Evolutionary conservation across 495 filamentous ascomycete species (phyloP).

Genomic region (Podospora pseudopauciseta): DNA sequence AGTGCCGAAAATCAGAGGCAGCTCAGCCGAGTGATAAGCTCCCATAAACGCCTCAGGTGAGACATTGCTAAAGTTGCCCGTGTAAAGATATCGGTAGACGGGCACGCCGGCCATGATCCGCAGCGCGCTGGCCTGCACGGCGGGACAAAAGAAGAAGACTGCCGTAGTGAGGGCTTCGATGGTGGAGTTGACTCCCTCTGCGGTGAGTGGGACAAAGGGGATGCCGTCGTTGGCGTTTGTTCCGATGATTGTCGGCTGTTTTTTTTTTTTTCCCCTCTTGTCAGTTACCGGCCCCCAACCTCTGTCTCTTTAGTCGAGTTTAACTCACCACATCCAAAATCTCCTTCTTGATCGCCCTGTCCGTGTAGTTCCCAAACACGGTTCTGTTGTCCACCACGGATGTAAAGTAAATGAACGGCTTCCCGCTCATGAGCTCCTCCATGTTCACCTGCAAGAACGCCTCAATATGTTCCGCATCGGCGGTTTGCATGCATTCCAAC

Average conservation of each 20-base stretch:
- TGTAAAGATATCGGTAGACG: slow-evolving; percentile 45
- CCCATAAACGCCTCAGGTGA: slow-evolving; percentile 42
- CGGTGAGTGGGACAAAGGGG: slow-evolving; percentile 15
- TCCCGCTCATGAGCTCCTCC: slow-evolving; percentile 26
- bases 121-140: slow-evolving; percentile 20
- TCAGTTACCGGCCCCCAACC: background rate
- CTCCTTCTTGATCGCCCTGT: slow-evolving; percentile 6
- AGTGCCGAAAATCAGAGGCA: slow-evolving; percentile 49
- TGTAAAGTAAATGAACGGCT: slow-evolving; percentile 30
- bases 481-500: slow-evolving; percentile 45
- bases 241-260: slow-evolving; percentile 24
- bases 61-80: slow-evolving; percentile 47
- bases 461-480: slow-evolving; percentile 31
- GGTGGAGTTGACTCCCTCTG: slow-evolving; percentile 16
- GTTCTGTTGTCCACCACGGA: slow-evolving; percentile 21
- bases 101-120: slow-evolving; percentile 30
- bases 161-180: slow-evolving; percentile 14
- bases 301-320: background rate
- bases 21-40: slow-evolving; percentile 50
- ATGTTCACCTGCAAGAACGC: slow-evolving; percentile 32
- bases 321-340: slow-evolving; percentile 24
- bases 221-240: slow-evolving; percentile 25
- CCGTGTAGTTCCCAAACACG: slow-evolving; percentile 46
- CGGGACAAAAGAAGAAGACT: slow-evolving; percentile 28
- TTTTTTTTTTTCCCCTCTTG: background rate